These are phyloP conservation scores for Pseudopyricularia cyperi DNA, from an alignment of 2,329 filamentous ascomycete genomes.

Conservation along the genomic window DNA sequence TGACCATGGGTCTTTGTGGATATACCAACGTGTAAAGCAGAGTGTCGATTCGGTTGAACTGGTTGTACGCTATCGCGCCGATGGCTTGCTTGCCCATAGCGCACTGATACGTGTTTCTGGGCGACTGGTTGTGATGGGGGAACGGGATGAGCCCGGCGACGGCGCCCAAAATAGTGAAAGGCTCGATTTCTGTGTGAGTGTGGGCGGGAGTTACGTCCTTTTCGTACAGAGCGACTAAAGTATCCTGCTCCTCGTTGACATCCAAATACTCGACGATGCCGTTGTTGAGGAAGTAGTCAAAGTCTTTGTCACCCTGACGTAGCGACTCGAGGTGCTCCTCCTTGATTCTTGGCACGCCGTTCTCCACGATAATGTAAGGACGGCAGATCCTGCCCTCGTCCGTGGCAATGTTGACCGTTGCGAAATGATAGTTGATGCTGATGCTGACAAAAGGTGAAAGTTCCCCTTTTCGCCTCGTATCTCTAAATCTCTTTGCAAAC, in stretches of 20 bases:
- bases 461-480: conserved; percentile 75
- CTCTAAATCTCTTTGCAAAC: conserved; percentile 76
- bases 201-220: conserved; percentile 69
- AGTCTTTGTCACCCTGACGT: conserved; percentile 71
- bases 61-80: conserved; percentile 94
- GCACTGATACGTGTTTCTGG: conserved; percentile 96
- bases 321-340: conserved; percentile 67
- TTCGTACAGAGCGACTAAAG: conserved; percentile 84
- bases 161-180: conserved; percentile 89
- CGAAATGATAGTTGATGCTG: conserved; percentile 87
- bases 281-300: conserved; percentile 84
- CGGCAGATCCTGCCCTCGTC: conserved; percentile 95
- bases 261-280: conserved; percentile 95
- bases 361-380: conserved; percentile 89
- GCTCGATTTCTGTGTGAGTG: conserved; percentile 94
- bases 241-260: conserved; percentile 96
- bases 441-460: conserved; percentile 96
- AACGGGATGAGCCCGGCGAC: conserved; percentile 96
- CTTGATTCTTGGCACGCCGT: conserved; percentile 69
- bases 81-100: conserved; percentile 99
- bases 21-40: conserved; percentile 95
- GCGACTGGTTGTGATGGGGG: conserved; percentile 97
- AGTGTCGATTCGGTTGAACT: conserved; percentile 94
- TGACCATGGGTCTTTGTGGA: conserved; percentile 94
- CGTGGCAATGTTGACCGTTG: conserved; percentile 86